A percentile compares a stretch with the other conserved stretches of the same genome.
phyloP scores from a whole-genome alignment of 495 filamentous ascomycete species.

The Annulohypoxylon stygium region DNA sequence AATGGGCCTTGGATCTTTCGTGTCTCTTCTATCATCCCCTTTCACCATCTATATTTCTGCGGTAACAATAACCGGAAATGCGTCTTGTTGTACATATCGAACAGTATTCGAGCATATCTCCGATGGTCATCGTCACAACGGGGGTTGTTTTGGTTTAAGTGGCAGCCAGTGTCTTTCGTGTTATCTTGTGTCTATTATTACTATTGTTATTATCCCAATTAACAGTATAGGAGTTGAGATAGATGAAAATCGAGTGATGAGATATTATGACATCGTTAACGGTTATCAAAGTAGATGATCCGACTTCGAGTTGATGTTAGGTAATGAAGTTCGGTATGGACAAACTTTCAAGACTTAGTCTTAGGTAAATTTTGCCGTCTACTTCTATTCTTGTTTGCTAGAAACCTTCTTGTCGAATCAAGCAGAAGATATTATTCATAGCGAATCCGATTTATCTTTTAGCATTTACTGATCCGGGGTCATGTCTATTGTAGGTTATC shows the following conservation, averaged over 20 bases:
- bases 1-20: neutral
- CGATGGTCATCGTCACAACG: neutral
- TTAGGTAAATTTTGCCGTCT: neutral
- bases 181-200: neutral
- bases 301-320: conserved; percentile 5
- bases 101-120: neutral
- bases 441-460: neutral
- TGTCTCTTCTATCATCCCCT: neutral
- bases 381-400: neutral
- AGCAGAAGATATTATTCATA: neutral
- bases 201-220: neutral
- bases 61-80: neutral
- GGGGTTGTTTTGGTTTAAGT: neutral
- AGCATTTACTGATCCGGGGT: neutral
- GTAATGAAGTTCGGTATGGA: neutral
- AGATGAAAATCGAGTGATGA: neutral
- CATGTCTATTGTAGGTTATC: neutral
- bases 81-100: neutral
- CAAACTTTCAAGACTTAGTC: conserved; percentile 18
- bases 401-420: neutral
- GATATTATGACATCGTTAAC: neutral
- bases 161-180: neutral
- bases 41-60: neutral
- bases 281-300: neutral
- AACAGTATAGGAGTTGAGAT: neutral